Conservation (phyloP, 768 basidiomycete species). For the Lactarius sp. region DNA sequence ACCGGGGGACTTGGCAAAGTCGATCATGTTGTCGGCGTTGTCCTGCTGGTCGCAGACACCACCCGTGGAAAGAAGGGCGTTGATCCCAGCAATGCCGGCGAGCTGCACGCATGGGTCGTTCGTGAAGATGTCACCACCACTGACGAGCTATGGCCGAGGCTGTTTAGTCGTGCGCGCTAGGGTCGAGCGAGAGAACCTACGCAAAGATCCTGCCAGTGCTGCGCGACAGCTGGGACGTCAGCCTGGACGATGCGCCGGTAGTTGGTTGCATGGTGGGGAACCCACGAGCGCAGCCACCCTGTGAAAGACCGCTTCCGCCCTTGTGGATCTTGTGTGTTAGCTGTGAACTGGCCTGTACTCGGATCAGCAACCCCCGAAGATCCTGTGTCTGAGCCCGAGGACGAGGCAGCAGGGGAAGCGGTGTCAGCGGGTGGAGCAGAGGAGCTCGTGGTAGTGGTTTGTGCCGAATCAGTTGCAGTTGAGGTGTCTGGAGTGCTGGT, state of each 20-base stretch:
- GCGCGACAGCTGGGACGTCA: slow-evolving; percentile 37
- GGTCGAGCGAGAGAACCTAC: slow-evolving; percentile 2
- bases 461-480: neutral
- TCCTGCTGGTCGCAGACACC: slow-evolving; percentile 48
- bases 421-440: neutral
- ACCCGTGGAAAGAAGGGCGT: slow-evolving; percentile 42
- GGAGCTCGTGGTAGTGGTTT: neutral
- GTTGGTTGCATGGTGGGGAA: neutral
- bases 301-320: slow-evolving; percentile 16
- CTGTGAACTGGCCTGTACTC: slow-evolving; percentile 4
- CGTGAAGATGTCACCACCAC: slow-evolving; percentile 41
- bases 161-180: neutral
- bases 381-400: neutral
- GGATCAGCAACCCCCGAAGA: neutral
- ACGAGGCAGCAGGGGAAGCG: neutral
- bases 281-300: neutral
- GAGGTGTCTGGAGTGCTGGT: neutral
- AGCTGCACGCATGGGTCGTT: slow-evolving; percentile 40
- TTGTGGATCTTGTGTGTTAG: slow-evolving; percentile 3
- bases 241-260: slow-evolving; percentile 31
- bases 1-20: slow-evolving; percentile 43
- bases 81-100: slow-evolving; percentile 39
- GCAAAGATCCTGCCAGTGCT: slow-evolving; percentile 45
- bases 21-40: slow-evolving; percentile 47
- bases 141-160: slow-evolving; percentile 27